Evolutionary conservation across 1,139 yeast genomes (phyloP).

Genomic region (Zygosaccharomyces sapae): DNA sequence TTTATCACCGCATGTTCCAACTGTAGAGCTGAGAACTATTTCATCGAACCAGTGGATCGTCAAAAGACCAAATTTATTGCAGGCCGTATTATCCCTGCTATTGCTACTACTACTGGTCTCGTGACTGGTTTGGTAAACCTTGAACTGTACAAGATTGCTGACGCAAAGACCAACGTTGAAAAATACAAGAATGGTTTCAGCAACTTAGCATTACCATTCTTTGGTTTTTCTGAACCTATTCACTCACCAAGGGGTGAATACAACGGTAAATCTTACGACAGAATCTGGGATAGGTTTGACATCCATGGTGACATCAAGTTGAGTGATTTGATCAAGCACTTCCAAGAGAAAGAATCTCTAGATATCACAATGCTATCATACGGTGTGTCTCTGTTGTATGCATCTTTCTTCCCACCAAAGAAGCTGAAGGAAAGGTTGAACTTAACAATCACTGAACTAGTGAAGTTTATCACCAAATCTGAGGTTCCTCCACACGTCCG

Average conservation of each 20-base stretch:
- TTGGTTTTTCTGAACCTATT: conserved; percentile 95
- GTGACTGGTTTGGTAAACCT: conserved; percentile 93
- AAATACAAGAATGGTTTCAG: conserved; percentile 91
- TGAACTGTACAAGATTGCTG: conserved; percentile 88
- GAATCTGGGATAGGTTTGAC: conserved; percentile 93
- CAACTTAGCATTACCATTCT: conserved; percentile 90
- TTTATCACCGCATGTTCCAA: conserved; percentile 97
- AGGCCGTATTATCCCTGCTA: conserved; percentile 96
- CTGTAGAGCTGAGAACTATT: conserved; percentile 88
- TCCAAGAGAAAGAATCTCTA: conserved; percentile 76
- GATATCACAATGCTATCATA: conserved; percentile 88
- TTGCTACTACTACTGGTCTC: conserved; percentile 95
- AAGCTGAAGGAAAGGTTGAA: conserved; percentile 74
- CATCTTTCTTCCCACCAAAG: conserved; percentile 90
- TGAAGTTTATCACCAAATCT: conserved; percentile 78
- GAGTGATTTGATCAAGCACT: conserved; percentile 68
- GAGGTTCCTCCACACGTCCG: conserved; percentile 72
- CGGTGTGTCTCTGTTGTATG: conserved; percentile 84
- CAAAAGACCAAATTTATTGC: conserved; percentile 79
- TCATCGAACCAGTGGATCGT: conserved; percentile 73
- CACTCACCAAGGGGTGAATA: conserved; percentile 78
- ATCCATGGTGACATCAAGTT: conserved; percentile 74
- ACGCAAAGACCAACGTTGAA: conserved; percentile 66
- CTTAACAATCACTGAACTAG: conserved; percentile 65
- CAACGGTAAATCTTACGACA: conserved; percentile 75